Base-by-base conservation (phyloP, 1,284 basidiomycete genomes). In the Sanghuangporus weigelae region DNA sequence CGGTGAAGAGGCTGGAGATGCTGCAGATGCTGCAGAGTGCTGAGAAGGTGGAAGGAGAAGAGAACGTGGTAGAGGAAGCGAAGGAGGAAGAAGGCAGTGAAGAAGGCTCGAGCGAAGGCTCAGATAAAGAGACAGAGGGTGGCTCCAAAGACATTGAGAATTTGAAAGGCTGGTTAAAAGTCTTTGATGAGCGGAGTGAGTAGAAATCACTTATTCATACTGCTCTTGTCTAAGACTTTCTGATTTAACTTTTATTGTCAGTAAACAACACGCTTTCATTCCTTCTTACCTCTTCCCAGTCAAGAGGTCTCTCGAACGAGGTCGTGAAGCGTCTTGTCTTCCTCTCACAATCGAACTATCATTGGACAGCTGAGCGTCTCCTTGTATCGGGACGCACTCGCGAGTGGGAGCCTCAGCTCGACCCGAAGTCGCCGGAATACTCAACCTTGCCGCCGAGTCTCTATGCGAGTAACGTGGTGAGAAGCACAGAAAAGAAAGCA, bases 301-400 rank as follows among this genome's bases (percentile, higher is more conserved):
- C 81, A 49, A 81, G 85, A 19, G 88, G 87, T 21, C 72, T 87
- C n/a, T 72, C 86, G n/a, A 84, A 88, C 68, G 73, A 74, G 60
- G 65, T 84, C 5, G 83, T 83, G 5, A 78, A 78, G 14, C 87
- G 87, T 68, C 71, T 89, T 21, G 73, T 70, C 12, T 70, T 73
- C 53, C 70, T 87, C 71, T 57, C 68, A 40, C 76, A 67, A 65
- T 68, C 62, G 19, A 70, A 70, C 64, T 57, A 53, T 67, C 10
- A 63, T 57, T 73, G 73, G 74, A 59, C 65, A 36, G 54, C 46
- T 12, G 67, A 55, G 19, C 72, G 71, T 7, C 44, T 46, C 38
- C 67, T 67, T 44, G 61, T 49, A 6, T 54, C 53, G 21, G 63
- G 66, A 31, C 14, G 8, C 5, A 72, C 70, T 46, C 68, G 68